Evolutionary conservation across 768 basidiomycete genomes (phyloP).

Genomic region (Pholiota conissans): DNA sequence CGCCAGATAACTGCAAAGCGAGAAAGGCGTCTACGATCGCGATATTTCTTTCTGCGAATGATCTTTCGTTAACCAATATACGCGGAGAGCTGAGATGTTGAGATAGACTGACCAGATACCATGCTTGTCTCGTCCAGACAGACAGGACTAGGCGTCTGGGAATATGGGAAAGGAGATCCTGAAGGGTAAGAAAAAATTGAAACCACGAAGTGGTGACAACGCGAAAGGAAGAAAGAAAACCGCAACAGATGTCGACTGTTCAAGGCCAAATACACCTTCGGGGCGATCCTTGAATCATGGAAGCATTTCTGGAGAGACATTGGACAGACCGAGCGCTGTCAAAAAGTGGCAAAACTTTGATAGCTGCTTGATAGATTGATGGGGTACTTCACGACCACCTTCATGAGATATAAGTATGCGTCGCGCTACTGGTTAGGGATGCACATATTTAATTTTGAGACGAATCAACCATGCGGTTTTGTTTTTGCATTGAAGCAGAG

Average conservation of each 20-base stretch:
- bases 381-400: not conserved
- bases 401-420: not conserved
- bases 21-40: constrained; percentile 26
- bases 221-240: not conserved
- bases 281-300: not conserved
- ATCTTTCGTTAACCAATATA: no score
- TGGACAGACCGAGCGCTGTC: not conserved
- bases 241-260: not conserved
- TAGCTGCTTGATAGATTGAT: not conserved
- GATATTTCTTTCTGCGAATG: constrained; percentile 7
- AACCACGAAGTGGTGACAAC: not conserved
- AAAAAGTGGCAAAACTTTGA: not conserved
- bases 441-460: not conserved
- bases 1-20: constrained; percentile 29
- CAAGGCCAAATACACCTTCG: not conserved
- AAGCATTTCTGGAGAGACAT: not conserved
- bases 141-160: no score
- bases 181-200: not conserved
- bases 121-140: no score
- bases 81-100: not conserved
- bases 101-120: not conserved
- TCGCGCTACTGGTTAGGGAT: not conserved
- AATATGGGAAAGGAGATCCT: no score
- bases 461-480: not conserved
- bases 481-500: not conserved